A percentile compares a stretch with the other conserved stretches of the same genome.
These are phyloP conservation scores for Plenodomus tracheiphilus DNA, from an alignment of 2,329 filamentous ascomycete genomes.

Conservation along the genomic window DNA sequence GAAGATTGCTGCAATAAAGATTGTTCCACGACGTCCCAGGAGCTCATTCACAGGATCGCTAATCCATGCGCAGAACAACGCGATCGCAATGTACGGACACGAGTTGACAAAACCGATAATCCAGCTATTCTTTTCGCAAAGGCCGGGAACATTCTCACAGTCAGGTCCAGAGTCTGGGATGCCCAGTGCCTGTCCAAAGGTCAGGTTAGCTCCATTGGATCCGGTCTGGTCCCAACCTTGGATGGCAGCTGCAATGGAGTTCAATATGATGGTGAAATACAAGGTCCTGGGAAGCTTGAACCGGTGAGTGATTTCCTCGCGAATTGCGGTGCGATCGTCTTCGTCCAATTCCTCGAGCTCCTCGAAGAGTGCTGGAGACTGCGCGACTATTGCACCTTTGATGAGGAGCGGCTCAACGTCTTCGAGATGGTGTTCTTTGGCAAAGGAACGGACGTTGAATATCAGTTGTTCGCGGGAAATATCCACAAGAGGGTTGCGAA, in stretches of 20 bases:
- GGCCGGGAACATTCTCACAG: slow-evolving; percentile 25
- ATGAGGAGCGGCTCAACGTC: slow-evolving; percentile 62
- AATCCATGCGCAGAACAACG: slow-evolving; percentile 30
- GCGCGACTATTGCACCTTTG: slow-evolving; percentile 66
- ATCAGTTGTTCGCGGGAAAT: slow-evolving; percentile 59
- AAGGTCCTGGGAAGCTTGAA: slow-evolving; percentile 62
- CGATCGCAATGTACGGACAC: slow-evolving; percentile 36
- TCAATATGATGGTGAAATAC: slow-evolving; percentile 68
- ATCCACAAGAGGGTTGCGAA: slow-evolving; percentile 61
- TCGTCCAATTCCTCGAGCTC: slow-evolving; percentile 64
- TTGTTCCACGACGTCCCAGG: slow-evolving; percentile 37
- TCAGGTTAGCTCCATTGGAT: slow-evolving; percentile 58
- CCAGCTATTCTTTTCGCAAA: slow-evolving; percentile 38
- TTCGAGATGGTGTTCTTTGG: slow-evolving; percentile 60
- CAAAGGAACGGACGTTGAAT: slow-evolving; percentile 63
- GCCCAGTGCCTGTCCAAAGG: slow-evolving; percentile 54
- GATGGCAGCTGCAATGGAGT: slow-evolving; percentile 71
- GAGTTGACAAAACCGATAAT: slow-evolving; percentile 40
- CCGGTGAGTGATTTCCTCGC: slow-evolving; percentile 65
- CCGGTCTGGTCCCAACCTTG: slow-evolving; percentile 67
- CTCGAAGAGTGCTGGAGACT: slow-evolving; percentile 67
- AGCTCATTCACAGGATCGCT: slow-evolving; percentile 36
- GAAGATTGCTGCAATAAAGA: slow-evolving; percentile 41
- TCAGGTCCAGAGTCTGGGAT: slow-evolving; percentile 29
- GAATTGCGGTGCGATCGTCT: slow-evolving; percentile 62